Evolutionary conservation across 495 filamentous ascomycete species (phyloP).

Genomic region (Penicillium steckii): DNA sequence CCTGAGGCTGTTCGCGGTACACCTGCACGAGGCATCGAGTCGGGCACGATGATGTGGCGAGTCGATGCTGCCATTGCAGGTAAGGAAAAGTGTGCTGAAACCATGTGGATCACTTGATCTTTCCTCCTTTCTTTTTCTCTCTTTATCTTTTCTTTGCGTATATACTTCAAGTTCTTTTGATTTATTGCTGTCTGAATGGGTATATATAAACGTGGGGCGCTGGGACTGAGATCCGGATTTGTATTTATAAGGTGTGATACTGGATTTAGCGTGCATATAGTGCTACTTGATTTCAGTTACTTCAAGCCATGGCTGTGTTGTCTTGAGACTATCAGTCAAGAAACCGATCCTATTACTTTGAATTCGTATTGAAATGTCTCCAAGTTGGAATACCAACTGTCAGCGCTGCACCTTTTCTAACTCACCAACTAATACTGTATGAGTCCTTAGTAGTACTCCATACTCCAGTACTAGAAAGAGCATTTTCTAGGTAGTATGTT

Average conservation of each 20-base stretch:
- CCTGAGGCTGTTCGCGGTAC: slow-evolving; percentile 16
- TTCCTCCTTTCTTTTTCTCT: neutral
- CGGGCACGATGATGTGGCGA: slow-evolving; percentile 33
- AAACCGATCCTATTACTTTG: too few relatives aligned
- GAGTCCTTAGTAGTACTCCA: too few relatives aligned
- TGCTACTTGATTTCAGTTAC: too few relatives aligned
- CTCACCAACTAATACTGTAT: too few relatives aligned
- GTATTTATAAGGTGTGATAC: neutral
- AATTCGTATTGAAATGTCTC: too few relatives aligned
- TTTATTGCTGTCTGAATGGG: neutral
- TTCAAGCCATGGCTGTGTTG: too few relatives aligned
- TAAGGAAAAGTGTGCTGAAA: slow-evolving; percentile 18
- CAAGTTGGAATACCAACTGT: too few relatives aligned
- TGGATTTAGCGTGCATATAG: slow-evolving; percentile 6
- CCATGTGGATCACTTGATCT: slow-evolving; percentile 7
- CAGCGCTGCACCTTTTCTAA: too few relatives aligned
- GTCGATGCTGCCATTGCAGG: slow-evolving; percentile 21
- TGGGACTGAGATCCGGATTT: slow-evolving; percentile 4
- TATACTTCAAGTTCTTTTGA: too few relatives aligned
- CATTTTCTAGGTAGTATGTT: too few relatives aligned
- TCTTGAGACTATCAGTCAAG: too few relatives aligned
- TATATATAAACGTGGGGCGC: slow-evolving; percentile 6
- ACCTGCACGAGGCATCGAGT: slow-evolving; percentile 9
- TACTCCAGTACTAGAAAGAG: too few relatives aligned
- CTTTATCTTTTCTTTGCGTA: slow-evolving; percentile 5